Conservation (phyloP, 1,284 basidiomycete species). For the Agaricales sp. region DNA sequence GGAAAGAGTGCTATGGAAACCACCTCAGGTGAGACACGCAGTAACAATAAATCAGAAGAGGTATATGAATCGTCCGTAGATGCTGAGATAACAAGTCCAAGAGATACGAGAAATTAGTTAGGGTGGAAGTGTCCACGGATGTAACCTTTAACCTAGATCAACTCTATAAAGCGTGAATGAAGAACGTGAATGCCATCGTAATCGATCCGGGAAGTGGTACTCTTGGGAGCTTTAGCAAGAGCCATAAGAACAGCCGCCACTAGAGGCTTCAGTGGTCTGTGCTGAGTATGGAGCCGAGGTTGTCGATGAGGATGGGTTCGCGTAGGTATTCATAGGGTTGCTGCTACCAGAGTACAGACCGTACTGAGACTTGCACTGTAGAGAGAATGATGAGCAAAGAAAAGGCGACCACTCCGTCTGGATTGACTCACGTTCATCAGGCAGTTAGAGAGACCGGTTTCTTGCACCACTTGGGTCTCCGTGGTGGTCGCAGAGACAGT, state of each 20-base stretch:
- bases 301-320: constrained; percentile 18
- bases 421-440: constrained; percentile 30
- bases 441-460: constrained; percentile 44
- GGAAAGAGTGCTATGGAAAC: background rate
- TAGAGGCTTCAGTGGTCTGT: background rate
- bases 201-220: background rate
- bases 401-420: background rate
- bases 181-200: background rate
- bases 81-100: background rate
- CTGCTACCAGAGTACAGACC: constrained; percentile 40
- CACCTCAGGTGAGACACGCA: background rate
- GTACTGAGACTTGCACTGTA: constrained; percentile 49
- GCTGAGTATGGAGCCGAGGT: constrained; percentile 8
- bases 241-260: constrained; percentile 5
- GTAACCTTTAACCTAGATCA: background rate
- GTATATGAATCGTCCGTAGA: background rate
- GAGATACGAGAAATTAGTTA: constrained; percentile 2
- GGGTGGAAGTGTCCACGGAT: background rate
- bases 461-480: constrained; percentile 25
- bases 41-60: background rate
- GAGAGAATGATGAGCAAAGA: constrained; percentile 9
- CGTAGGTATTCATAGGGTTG: constrained; percentile 43
- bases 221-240: background rate
- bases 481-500: constrained; percentile 35
- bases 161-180: constrained; percentile 1